Evolutionary conservation across 2,329 filamentous ascomycete genomes (phyloP).

Genomic region (Calonectria henricotiae): DNA sequence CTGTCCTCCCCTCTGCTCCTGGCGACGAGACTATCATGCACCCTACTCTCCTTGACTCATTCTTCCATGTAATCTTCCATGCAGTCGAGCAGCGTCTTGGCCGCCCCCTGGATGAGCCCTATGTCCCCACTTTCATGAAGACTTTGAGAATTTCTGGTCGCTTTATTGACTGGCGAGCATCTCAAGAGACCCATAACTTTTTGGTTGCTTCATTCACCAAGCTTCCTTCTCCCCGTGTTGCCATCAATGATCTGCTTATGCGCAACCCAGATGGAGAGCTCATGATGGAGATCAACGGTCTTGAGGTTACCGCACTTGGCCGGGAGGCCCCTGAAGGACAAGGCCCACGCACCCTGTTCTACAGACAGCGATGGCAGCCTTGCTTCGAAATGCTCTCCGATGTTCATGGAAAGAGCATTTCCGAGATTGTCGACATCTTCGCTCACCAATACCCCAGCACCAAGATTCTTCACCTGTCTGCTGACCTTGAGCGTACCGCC

Average conservation of each 20-base stretch:
- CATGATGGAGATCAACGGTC: conserved; percentile 47
- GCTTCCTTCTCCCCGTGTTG: conserved; percentile 48
- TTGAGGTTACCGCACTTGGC: conserved; percentile 48
- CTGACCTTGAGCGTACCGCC: conserved; percentile 39
- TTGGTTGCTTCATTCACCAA: conserved; percentile 47
- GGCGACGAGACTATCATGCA: conserved; percentile 50
- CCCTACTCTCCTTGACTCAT: conserved; percentile 49
- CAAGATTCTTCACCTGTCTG: conserved; percentile 47
- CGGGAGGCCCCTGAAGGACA: conserved; percentile 43
- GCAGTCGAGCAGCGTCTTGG: conserved; percentile 49
- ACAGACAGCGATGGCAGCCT: conserved; percentile 48
- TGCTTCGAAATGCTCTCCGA: conserved; percentile 46
- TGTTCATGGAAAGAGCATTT: conserved; percentile 37
- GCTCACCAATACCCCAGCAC: conserved; percentile 49
- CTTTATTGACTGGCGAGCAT: conserved; percentile 44
- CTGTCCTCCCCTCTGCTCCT: conserved; percentile 38
- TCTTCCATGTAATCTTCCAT: conserved; percentile 52
- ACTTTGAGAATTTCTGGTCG: conserved; percentile 45
- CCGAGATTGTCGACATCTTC: conserved; percentile 46
- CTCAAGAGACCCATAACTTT: conserved; percentile 39
- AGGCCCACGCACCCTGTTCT: conserved; percentile 47
- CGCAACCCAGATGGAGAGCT: conserved; percentile 42
- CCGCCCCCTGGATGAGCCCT: conserved; percentile 47
- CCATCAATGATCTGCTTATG: conserved; percentile 49
- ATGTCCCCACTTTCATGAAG: conserved; percentile 50